Conservation (phyloP, 139 green algal genomes). For the Pedinophyceae sp. region DNA sequence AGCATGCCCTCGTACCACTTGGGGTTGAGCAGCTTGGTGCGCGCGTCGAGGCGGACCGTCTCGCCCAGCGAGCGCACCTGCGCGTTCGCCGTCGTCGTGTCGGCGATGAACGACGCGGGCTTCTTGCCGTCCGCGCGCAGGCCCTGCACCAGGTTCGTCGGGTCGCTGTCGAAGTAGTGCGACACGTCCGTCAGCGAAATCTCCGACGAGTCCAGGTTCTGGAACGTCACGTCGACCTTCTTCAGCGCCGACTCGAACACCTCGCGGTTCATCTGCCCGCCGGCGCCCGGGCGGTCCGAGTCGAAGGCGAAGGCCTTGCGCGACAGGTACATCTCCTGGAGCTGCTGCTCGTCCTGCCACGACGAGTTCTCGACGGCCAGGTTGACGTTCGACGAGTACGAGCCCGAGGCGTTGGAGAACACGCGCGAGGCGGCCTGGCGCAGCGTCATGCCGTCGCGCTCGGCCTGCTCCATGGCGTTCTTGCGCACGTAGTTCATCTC, state of each 20-base stretch:
- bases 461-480: conserved; percentile 85
- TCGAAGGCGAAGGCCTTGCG: conserved; percentile 98
- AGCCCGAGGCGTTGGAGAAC: conserved; percentile 89
- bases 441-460: conserved; percentile 64
- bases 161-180: conserved; percentile 97
- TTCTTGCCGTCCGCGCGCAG: conserved; percentile 73
- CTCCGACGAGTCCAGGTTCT: conserved; percentile 95
- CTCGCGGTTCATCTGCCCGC: conserved; percentile 71
- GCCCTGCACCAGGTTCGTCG: conserved; percentile 92
- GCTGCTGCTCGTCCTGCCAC: conserved; percentile 91
- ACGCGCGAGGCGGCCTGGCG: conserved; percentile 86
- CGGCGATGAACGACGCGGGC: conserved; percentile 85
- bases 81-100: conserved; percentile 97
- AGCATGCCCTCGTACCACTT: conserved; percentile 99
- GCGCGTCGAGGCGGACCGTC: conserved; percentile 90
- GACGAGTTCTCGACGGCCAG: conserved; percentile 93
- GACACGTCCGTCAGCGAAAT: conserved; percentile 93
- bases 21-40: conserved; percentile 99
- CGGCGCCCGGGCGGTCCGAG: conserved; percentile 75
- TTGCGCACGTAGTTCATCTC: conserved; percentile 99
- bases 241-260: conserved; percentile 91
- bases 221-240: conserved; percentile 97
- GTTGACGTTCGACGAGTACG: conserved; percentile 98
- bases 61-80: conserved; percentile 87
- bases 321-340: conserved; percentile 91